Evolutionary conservation across 805 yeast genomes (phyloP), one percentile per base, ranked within the genome.

Genomic region (Myxozyma neglecta): DNA sequence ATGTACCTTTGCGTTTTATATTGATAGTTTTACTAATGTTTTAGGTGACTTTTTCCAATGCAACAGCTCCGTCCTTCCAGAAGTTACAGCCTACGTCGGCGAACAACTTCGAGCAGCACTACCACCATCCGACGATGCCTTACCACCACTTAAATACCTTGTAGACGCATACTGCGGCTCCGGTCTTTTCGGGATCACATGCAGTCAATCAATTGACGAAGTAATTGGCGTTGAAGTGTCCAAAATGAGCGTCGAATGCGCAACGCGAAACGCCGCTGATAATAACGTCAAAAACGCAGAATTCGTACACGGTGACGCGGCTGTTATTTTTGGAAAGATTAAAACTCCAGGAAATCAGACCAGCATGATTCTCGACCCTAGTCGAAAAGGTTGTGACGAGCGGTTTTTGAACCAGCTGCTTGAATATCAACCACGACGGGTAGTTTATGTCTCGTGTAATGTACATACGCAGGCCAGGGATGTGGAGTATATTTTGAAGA

Each of bases 401-500:
- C 84, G 85, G 9, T 94, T 94, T 72, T 79, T 94, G 75, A 85
- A 87, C 67, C 99, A 94, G 76, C 79, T 94, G 60, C 82, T 94
- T 20, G 89, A 80, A 20, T 94, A 89, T 75, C 79, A 83, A 64
- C 98, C 99, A 1, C 88, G 88, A 14, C 85, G 86, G 69, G 85
- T 94, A 57, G 96, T 94, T n/a, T 94, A 94, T 76, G 89, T 94
- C 60, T 90, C 97, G 64, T 94, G 99, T 79, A 94, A 94, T 72
- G 99, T 94, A 53, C 97, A 93, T 76, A 90, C 97, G 18, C 99
- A 94, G 75, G 98, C 98, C 4, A 80, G 98, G 69, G 99, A 94
- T 73, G 73, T 94, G 50, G 93, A 90, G 68, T 91, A 85, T 79
- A 89, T 94, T 71, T 74, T 92, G 59, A 83, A 81, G 64, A 80